Evolutionary conservation across 1,284 basidiomycete species (phyloP).

Genomic region (Phlebopus sp.): DNA sequence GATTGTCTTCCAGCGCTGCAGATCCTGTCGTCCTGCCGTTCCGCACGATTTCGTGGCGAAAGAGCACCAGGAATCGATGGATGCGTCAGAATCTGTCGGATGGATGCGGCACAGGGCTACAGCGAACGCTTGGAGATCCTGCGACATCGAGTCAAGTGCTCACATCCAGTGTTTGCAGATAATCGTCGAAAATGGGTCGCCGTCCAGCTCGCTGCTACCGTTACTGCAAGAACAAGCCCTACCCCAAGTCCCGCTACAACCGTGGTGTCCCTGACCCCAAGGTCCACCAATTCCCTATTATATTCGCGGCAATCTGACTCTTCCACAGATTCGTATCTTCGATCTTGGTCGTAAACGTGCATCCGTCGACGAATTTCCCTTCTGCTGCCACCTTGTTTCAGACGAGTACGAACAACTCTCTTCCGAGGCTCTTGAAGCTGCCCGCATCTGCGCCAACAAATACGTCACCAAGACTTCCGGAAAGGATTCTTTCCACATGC

Average conservation of each 20-base stretch:
- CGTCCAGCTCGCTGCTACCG: slow-evolving; percentile 95
- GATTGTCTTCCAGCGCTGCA: neutral
- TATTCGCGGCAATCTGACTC: neutral
- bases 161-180: slow-evolving; percentile 12
- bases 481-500: slow-evolving; percentile 98
- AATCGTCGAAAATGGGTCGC: slow-evolving; percentile 70
- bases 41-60: neutral
- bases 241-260: slow-evolving; percentile 94
- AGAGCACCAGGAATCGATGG: neutral
- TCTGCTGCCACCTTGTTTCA: slow-evolving; percentile 94
- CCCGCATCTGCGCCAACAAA: slow-evolving; percentile 99
- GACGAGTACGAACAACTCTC: slow-evolving; percentile 99
- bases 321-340: slow-evolving; percentile 80
- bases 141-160: slow-evolving; percentile 3
- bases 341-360: slow-evolving; percentile 96
- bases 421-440: slow-evolving; percentile 95
- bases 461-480: slow-evolving; percentile 98
- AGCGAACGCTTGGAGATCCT: neutral
- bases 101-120: too few relatives aligned
- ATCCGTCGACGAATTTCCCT: slow-evolving; percentile 96
- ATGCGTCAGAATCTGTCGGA: slow-evolving; percentile 11
- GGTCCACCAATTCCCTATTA: slow-evolving; percentile 37
- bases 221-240: slow-evolving; percentile 99
- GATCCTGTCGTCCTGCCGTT: neutral
- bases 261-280: slow-evolving; percentile 97